Percentiles rank a stretch among this genome's conserved stretches.
Evolutionary conservation across 208 protist species (phyloP).

Genomic region (Leishmania guyanensis): DNA sequence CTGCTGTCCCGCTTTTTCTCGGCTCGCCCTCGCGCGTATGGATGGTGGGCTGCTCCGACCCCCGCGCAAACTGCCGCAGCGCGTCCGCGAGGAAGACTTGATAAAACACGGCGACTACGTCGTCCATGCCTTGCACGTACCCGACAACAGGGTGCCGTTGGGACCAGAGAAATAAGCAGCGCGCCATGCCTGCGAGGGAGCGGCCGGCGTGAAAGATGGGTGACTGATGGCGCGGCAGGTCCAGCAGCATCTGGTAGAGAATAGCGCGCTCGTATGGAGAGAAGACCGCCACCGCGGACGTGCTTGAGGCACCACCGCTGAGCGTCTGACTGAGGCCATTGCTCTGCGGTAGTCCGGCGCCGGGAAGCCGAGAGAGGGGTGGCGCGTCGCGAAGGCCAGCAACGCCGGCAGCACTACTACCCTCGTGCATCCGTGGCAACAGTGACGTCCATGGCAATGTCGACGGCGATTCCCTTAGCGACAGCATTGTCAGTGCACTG

Average conservation of each 20-base stretch:
- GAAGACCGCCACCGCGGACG: constrained; percentile 17
- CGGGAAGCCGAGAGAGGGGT: neutral
- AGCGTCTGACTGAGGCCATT: neutral
- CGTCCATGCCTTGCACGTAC: constrained; percentile 97
- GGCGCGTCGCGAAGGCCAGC: neutral
- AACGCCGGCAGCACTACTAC: neutral
- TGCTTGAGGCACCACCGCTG: neutral
- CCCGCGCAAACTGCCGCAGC: constrained; percentile 36
- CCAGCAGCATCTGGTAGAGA: constrained; percentile 71
- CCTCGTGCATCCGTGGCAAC: neutral
- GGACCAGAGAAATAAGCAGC: constrained; percentile 93
- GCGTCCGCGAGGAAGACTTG: constrained; percentile 85
- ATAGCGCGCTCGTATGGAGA: constrained; percentile 61
- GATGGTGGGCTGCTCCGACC: neutral
- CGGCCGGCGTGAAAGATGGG: constrained; percentile 59
- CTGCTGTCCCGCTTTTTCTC: neutral
- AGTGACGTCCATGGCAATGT: neutral
- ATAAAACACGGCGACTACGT: constrained; percentile 93
- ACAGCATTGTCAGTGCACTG: constrained; percentile 27
- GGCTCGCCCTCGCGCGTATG: neutral
- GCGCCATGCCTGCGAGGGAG: constrained; percentile 63
- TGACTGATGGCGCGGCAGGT: constrained; percentile 71
- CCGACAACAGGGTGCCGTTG: constrained; percentile 93
- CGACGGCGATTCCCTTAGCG: neutral
- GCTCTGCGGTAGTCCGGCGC: neutral